Percentiles rank a stretch among this genome's conserved stretches.
Conservation (phyloP, 1,284 basidiomycete genomes). For the Takashimella tepidaria region DNA sequence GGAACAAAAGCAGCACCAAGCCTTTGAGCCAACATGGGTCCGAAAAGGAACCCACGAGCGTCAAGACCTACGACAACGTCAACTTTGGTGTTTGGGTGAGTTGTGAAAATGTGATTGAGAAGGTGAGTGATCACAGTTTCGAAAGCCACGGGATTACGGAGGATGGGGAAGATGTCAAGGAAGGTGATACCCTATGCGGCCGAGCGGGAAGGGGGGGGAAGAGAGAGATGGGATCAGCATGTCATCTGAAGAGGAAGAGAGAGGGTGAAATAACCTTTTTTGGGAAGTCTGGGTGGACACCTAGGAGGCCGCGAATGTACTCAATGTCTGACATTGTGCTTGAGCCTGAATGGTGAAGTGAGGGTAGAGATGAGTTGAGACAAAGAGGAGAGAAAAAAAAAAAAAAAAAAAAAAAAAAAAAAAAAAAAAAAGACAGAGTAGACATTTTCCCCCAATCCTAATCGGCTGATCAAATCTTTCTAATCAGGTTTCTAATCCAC, state of each 20-base stretch:
- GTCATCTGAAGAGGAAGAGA: not conserved
- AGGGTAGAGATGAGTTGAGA: no score
- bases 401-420: no score
- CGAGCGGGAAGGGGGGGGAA: slow-evolving; percentile 1
- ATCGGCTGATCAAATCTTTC: no score
- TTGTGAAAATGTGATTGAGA: slow-evolving; percentile 74
- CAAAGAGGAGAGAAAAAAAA: no score
- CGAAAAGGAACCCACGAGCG: slow-evolving; percentile 92
- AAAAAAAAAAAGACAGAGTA: no score
- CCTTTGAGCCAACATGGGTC: slow-evolving; percentile 84
- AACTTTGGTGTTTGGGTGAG: slow-evolving; percentile 61
- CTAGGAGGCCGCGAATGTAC: slow-evolving; percentile 63
- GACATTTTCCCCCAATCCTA: no score
- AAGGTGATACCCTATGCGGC: slow-evolving; percentile 43
- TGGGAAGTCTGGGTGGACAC: slow-evolving; percentile 72
- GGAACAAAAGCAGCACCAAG: slow-evolving; percentile 94
- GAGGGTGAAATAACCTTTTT: slow-evolving; percentile 61
- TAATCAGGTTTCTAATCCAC: no score
- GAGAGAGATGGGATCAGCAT: not conserved
- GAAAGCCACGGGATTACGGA: slow-evolving; percentile 74
- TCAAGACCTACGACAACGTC: slow-evolving; percentile 95
- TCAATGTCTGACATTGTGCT: slow-evolving; percentile 68
- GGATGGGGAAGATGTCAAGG: slow-evolving; percentile 85
- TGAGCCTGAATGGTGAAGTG: no score
- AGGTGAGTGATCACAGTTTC: slow-evolving; percentile 90